Conservation (phyloP, 2,329 filamentous ascomycete species). For the Hypoxylon rubiginosum region DNA sequence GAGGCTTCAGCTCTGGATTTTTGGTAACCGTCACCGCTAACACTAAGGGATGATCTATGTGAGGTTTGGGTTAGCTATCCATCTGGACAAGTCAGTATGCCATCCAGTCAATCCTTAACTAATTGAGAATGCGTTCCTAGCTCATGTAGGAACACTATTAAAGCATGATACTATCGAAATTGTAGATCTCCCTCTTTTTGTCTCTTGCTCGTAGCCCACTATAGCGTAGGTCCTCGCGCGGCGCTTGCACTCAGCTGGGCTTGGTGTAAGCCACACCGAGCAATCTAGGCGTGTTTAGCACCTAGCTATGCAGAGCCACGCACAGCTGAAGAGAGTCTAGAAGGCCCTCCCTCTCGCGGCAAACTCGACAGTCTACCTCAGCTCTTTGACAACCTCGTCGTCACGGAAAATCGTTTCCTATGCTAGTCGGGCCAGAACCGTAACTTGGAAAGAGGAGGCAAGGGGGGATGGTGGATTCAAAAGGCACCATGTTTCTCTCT, state of each 20-base stretch:
- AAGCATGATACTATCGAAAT: not conserved
- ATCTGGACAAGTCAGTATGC: not conserved
- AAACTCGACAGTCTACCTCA: not conserved
- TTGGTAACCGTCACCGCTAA: not conserved
- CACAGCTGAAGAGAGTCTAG: constrained; percentile 21
- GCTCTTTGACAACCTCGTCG: not conserved
- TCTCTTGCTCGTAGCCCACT: not conserved
- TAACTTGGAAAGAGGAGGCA: not conserved
- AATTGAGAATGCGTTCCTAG: not conserved
- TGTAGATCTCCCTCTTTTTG: not conserved
- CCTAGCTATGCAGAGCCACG: not conserved
- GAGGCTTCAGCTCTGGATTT: not conserved
- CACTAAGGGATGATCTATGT: not conserved
- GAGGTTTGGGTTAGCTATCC: not conserved
- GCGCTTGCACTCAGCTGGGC: constrained; percentile 16
- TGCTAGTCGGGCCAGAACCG: constrained; percentile 3
- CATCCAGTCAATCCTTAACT: not conserved
- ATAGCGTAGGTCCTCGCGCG: constrained; percentile 17
- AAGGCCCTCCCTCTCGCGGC: constrained; percentile 9
- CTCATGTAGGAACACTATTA: not conserved
- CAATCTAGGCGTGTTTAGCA: constrained; percentile 13
- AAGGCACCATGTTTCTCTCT: constrained; percentile 7
- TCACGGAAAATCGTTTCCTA: constrained; percentile 16
- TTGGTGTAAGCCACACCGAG: constrained; percentile 9
- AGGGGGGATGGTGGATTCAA: constrained; percentile 7